These are phyloP conservation scores for Fusarium sp. DNA, from an alignment of 2,329 filamentous ascomycete genomes.

Conservation along the genomic window DNA sequence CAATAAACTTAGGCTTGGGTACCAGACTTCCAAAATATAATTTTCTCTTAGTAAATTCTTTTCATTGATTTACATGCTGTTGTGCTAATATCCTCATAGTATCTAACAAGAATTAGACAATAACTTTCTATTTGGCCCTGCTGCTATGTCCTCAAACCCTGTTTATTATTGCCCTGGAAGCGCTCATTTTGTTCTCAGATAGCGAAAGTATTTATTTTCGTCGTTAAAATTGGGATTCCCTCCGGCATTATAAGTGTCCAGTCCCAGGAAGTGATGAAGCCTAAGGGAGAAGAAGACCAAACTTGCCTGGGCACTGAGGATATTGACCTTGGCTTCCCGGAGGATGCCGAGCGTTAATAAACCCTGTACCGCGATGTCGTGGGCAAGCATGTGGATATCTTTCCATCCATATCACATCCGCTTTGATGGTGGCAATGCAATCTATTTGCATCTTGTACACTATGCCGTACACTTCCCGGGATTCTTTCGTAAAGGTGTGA, in stretches of 20 bases:
- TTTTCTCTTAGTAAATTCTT: too few species aligned
- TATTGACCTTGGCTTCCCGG: background rate
- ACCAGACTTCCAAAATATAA: too few species aligned
- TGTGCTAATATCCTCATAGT: too few species aligned
- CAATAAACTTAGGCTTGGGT: too few species aligned
- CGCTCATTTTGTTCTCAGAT: background rate
- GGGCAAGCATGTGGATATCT: background rate
- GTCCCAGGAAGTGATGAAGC: background rate
- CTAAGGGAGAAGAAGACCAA: background rate
- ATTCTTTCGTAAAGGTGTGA: constrained; percentile 62
- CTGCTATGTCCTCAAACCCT: background rate
- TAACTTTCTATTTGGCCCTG: too few species aligned
- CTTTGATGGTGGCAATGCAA: background rate
- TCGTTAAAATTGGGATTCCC: background rate
- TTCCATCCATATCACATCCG: background rate
- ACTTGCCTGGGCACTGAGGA: background rate
- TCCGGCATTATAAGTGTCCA: background rate
- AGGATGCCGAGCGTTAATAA: background rate
- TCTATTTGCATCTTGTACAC: background rate
- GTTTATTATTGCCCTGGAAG: background rate
- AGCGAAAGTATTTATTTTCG: background rate
- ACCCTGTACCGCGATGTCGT: background rate
- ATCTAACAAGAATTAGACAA: too few species aligned
- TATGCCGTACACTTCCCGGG: background rate
- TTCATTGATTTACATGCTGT: too few species aligned